Conservation (phyloP, 225 moss, liverwort and hornwort genomes). For the Rhytidiadelphus loreus region DNA sequence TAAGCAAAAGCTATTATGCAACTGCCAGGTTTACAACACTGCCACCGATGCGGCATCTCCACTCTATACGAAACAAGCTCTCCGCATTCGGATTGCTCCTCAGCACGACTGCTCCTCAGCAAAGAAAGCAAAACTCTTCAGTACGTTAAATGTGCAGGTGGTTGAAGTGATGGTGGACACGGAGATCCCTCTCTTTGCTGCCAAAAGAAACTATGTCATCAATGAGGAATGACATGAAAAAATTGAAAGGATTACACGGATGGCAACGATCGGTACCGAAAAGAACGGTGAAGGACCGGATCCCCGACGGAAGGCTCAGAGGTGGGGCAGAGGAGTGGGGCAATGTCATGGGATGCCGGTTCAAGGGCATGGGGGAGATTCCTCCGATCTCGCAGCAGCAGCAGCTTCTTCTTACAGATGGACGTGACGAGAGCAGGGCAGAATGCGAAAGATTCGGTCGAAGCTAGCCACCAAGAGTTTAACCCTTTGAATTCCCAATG, state of each 20-base stretch:
- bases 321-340: background rate
- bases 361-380: conserved; percentile 1
- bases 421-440: background rate
- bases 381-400: conserved; percentile 24
- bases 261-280: background rate
- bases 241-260: background rate
- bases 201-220: background rate
- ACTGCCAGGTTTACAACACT: background rate
- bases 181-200: background rate
- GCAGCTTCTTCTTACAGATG: background rate
- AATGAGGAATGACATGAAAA: background rate
- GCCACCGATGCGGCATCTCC: background rate
- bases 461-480: background rate
- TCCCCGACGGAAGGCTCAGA: background rate
- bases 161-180: background rate
- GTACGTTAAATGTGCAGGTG: background rate
- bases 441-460: conserved; percentile 18
- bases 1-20: background rate
- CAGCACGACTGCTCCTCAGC: background rate
- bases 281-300: background rate
- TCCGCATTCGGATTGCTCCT: background rate
- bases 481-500: conserved; percentile 8
- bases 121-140: background rate
- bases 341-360: conserved; percentile 12
- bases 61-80: background rate